Conservation (phyloP, 306 rosid species). For the Medicago truncatula region MtrunA17r5.0-ANR NC_053046.1:30820001-30820500, state of each 20-base stretch:
- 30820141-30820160: constrained; percentile 80
- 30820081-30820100: constrained; percentile 66
- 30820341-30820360: constrained; percentile 70
- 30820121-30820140: constrained; percentile 63
- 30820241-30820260: constrained; percentile 75
- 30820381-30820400: constrained; percentile 67
- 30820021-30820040: constrained; percentile 61
- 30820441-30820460: constrained; percentile 78
- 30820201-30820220: constrained; percentile 91
- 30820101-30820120: constrained; percentile 83
- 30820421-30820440: constrained; percentile 55
- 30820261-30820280: constrained; percentile 94
- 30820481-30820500: not conserved
- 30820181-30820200: constrained; percentile 78
- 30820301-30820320: constrained; percentile 75
- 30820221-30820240: constrained; percentile 86
- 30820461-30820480: constrained; percentile 67
- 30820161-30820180: constrained; percentile 92
- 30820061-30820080: constrained; percentile 75
- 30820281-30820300: constrained; percentile 78
- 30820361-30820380: constrained; percentile 50
- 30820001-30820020: constrained; percentile 70
- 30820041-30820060: constrained; percentile 87
- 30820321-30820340: constrained; percentile 78
- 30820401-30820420: constrained; percentile 56